Conservation (phyloP, 2,329 filamentous ascomycete genomes). For the Tolypocladium inflatum region DNA sequence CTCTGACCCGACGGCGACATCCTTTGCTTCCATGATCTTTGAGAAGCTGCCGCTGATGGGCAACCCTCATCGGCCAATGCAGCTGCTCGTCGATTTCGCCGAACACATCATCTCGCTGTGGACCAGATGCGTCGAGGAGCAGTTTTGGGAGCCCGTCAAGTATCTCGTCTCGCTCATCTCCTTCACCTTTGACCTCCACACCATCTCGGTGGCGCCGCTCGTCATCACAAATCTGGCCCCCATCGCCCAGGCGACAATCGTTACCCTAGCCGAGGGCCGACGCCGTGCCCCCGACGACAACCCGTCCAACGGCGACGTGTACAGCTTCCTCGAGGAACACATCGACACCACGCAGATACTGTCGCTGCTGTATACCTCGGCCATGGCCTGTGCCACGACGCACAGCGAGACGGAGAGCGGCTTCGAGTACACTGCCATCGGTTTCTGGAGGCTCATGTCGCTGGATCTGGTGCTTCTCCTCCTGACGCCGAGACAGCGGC, state of each 20-base stretch:
- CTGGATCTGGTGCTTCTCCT: constrained; percentile 58
- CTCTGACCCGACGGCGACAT: constrained; percentile 45
- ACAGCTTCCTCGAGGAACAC: constrained; percentile 33
- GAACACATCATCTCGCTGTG: constrained; percentile 57
- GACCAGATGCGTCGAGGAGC: constrained; percentile 56
- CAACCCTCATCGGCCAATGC: constrained; percentile 36
- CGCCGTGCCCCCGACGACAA: constrained; percentile 41
- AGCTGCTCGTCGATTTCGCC: constrained; percentile 55
- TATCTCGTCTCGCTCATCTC: constrained; percentile 55
- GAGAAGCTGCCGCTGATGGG: constrained; percentile 54
- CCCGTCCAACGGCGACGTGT: constrained; percentile 30
- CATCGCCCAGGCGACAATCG: constrained; percentile 48
- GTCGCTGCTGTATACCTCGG: constrained; percentile 54
- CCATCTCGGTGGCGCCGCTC: constrained; percentile 45
- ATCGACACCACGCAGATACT: constrained; percentile 56
- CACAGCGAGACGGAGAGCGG: constrained; percentile 18
- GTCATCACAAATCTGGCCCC: constrained; percentile 49
- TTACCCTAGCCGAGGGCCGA: constrained; percentile 47
- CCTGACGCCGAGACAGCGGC: constrained; percentile 56
- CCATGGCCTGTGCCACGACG: constrained; percentile 46
- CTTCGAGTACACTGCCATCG: constrained; percentile 18
- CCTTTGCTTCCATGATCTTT: constrained; percentile 58
- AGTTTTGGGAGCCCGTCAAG: constrained; percentile 52
- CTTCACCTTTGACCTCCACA: constrained; percentile 54
- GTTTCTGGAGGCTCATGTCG: constrained; percentile 61